A percentile compares a stretch with the other conserved stretches of the same genome.
phyloP scores from a whole-genome alignment of 2,329 filamentous ascomycete genomes.

The Neonectria hederae region DNA sequence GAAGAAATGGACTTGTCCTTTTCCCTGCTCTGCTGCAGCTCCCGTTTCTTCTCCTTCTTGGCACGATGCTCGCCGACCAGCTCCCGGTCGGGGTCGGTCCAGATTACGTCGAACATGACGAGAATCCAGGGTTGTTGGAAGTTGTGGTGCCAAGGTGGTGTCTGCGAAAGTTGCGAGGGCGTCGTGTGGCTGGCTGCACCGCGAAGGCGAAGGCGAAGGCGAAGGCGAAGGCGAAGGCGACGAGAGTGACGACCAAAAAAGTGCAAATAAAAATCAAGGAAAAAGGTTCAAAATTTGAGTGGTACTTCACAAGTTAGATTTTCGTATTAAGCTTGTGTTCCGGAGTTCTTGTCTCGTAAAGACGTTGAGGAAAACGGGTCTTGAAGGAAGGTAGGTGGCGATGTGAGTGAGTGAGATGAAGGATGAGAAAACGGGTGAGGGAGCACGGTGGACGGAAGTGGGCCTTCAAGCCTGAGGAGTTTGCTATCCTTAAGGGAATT shows the following conservation, averaged over 20 bases:
- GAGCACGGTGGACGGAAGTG: background rate
- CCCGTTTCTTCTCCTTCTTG: slow-evolving; percentile 55
- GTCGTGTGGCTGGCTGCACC: background rate
- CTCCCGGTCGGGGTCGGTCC: slow-evolving; percentile 65
- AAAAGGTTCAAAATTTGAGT: background rate
- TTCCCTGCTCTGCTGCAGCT: slow-evolving; percentile 42
- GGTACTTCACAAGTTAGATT: background rate
- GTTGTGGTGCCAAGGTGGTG: background rate
- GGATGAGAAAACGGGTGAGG: background rate
- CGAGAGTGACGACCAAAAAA: background rate
- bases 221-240: no score
- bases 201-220: background rate
- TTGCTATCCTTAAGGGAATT: background rate
- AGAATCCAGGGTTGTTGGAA: background rate
- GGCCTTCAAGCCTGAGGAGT: background rate
- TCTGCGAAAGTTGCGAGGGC: background rate
- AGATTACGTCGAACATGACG: slow-evolving; percentile 67
- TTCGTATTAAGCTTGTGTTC: background rate
- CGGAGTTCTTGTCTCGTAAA: background rate
- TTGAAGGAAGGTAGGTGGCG: background rate
- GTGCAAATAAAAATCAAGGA: background rate
- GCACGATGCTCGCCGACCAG: slow-evolving; percentile 62
- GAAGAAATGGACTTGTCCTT: slow-evolving; percentile 38
- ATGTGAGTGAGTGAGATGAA: background rate
- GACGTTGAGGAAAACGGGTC: background rate